phyloP scores from a whole-genome alignment of 306 rosid species.

The Rosa chinensis region DNA sequence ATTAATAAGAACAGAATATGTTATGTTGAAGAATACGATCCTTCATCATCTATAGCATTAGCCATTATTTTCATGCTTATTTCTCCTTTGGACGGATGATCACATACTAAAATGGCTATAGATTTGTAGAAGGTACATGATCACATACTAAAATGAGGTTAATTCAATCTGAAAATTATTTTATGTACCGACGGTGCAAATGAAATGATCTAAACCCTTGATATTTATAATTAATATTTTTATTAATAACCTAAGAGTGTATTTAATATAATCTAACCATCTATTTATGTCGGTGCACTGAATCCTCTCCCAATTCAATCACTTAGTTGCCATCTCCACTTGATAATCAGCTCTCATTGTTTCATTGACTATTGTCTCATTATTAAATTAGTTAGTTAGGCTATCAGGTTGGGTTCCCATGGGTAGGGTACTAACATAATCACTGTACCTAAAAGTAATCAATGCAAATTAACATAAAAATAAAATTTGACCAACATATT shows the following conservation, averaged over 20 bases:
- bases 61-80: background rate
- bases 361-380: background rate
- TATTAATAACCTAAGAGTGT: too few relatives aligned
- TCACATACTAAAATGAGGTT: slow-evolving; percentile 24
- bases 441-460: slow-evolving; percentile 33
- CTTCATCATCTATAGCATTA: background rate
- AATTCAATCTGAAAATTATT: too few relatives aligned
- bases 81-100: background rate
- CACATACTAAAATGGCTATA: background rate
- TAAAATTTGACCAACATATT: slow-evolving; percentile 21
- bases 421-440: slow-evolving; percentile 22
- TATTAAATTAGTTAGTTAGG: slow-evolving; percentile 41
- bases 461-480: slow-evolving; percentile 24
- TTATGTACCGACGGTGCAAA: too few relatives aligned
- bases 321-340: slow-evolving; percentile 39
- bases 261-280: too few relatives aligned
- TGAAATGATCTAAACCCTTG: too few relatives aligned
- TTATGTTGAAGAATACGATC: background rate
- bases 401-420: slow-evolving; percentile 29
- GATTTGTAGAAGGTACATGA: background rate
- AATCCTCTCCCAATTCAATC: too few relatives aligned
- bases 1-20: background rate
- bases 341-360: slow-evolving; percentile 28
- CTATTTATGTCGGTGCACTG: too few relatives aligned
- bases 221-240: too few relatives aligned